Base-by-base conservation (phyloP, 2,329 filamentous ascomycete genomes). In the Pestalotiopsis sp. region DNA sequence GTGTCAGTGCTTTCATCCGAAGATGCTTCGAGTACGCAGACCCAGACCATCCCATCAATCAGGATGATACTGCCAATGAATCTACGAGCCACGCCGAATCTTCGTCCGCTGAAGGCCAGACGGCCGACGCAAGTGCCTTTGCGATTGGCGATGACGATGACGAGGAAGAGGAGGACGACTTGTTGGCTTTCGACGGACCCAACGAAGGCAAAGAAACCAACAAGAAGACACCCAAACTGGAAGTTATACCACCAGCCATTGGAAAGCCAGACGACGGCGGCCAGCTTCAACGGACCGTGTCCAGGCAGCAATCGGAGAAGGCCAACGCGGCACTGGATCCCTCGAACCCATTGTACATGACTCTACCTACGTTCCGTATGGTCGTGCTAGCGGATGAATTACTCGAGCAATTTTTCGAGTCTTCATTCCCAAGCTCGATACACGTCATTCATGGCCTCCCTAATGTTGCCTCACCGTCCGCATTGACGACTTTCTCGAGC, bases 11-110 rank as follows among this genome's bases (percentile, higher is more conserved):
- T 2, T 99, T 99, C 77, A 99, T 98, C 69, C 88, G 94, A 71
- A 88, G 96, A 68, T 99, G 96, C 79, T 99, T 99, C 72, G 96
- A 99, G 80, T 99, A 99, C 76, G 96, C 96, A 5, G 96, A 99
- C 75, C 95, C 96, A 1, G 95, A 97, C 75, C 91, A 92, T 70
- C 90, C 91, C 1, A 85, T 86, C 76, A 86, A 89, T 70, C 85
- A 89, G 68, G 79, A 79, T 56, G 70, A 74, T 61, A 66, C 75
- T 44, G 65, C 75, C 30, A 70, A 71, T 48, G 48, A 74, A 77
- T 48, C 73, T 39, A 68, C 74, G 38, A 71, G 71, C 58, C 71
- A 78, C 52, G 35, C 73, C 55, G 61, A 48, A 39, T n/a, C 52
- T 24, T 35, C 26, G 14, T 62, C 73, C 68, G 59, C 71, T 67